Evolutionary conservation across 148 eudicot genomes (phyloP), one percentile per base, ranked within the genome.

Genomic region (Diospyros kaki): DNA sequence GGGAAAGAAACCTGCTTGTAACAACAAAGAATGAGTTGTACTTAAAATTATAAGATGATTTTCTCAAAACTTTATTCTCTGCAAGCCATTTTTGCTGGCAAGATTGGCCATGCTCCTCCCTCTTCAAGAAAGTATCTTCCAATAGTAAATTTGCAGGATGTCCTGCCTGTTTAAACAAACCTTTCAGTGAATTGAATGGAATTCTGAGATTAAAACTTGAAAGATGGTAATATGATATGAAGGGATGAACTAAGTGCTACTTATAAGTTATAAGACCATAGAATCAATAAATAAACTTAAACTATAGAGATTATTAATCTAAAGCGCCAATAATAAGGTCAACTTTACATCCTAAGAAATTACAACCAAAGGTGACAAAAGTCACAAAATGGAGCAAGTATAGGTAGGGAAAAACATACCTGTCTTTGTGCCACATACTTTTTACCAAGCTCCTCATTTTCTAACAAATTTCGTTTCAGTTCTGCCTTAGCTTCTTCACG

Each of bases 401-500:
- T 58, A 70, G 46, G 28, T 69, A 44, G 64, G 66, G 44, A 17
- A 50, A 78, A 74, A 71, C 43, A 18, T 83, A 88, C 98, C 98
- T 91, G 91, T 87, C 84, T 88, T 79, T 86, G 85, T 71, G 88
- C 82, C 64, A 88, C 87, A 84, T 94, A 94, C 77, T 88, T 84
- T 86, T 87, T 89, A 70, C 94, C 93, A 67, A 80, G 79, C 68
- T 87, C 90, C 74, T 58, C 70, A 89, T 91, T 74, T 81, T 91
- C 90, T 74, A 88, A 69, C 75, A 89, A 73, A 5, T 82, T 79
- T 61, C 64, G 81, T 79, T 94, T 89, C 15, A 91, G 85, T 64
- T 87, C 90, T 59, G 82, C 81, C 82, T 89, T 94, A 39, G 80
- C 86, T 79, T 87, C 98, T 78, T 89, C 94, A 41, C 98, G 90